Conservation (phyloP, 306 rosid species). For the Lupinus albus region DNA sequence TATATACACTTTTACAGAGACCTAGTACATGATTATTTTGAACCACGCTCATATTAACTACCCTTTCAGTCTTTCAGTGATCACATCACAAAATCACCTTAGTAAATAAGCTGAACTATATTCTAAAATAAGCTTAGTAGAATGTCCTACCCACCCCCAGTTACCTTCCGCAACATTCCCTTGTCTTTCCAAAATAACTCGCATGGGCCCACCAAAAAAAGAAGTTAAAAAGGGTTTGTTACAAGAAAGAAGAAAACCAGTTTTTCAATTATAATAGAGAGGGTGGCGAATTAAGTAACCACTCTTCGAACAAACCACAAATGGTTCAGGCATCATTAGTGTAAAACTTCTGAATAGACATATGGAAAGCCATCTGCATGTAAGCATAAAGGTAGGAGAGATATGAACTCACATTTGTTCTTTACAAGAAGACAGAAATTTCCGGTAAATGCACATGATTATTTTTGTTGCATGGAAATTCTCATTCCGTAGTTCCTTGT, state of each 20-base stretch:
- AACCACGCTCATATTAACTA: neutral
- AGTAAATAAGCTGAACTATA: neutral
- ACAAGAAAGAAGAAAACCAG: conserved; percentile 1
- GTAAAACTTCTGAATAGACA: neutral
- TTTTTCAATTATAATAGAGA: neutral
- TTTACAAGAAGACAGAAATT: conserved; percentile 77
- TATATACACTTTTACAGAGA: neutral
- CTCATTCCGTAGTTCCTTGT: conserved; percentile 86
- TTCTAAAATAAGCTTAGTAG: neutral
- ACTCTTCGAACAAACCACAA: conserved; percentile 2
- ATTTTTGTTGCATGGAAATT: conserved; percentile 68
- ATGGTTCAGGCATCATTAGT: conserved; percentile 10
- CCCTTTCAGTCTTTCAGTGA: neutral
- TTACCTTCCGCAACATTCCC: neutral
- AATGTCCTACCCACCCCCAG: neutral
- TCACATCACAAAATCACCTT: neutral
- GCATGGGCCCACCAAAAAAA: neutral
- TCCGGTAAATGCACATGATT: conserved; percentile 84
- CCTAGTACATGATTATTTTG: neutral
- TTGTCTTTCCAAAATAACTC: neutral
- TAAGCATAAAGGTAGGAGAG: conserved; percentile 27
- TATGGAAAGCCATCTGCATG: conserved; percentile 9
- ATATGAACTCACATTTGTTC: conserved; percentile 83
- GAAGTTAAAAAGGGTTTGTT: neutral
- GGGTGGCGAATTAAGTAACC: conserved; percentile 1